Base-by-base conservation (phyloP, 2,329 filamentous ascomycete genomes). In the Pestalotiopsis sp. region DNA sequence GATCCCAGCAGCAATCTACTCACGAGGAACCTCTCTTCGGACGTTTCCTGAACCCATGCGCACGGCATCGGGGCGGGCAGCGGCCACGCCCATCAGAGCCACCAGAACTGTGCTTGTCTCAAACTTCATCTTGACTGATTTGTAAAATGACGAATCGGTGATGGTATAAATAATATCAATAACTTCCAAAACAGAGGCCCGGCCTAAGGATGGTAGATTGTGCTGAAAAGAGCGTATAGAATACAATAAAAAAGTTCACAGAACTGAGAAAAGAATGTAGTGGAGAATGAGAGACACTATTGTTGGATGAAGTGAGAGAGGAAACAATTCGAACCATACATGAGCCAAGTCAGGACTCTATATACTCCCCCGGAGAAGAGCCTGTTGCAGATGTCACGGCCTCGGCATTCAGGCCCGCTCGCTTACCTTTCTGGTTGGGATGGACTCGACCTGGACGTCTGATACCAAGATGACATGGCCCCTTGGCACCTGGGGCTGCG, bases 1-100 rank as follows among this genome's bases (percentile, higher is more conserved):
- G 41, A 49, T 63, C 45, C 38, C n/a, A 27, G 14, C 20, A 17
- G 2, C 14, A 64, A 23, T 27, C 23, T 20, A 74, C 76, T 72
- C 71, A 78, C 76, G 77, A 72, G 77, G 77, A 67, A 79, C 77
- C 71, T 78, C 77, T 63, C 77, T 74, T 59, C 75, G 73, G 58
- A 74, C 72, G 45, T 56, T 58, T 62, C 69, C 60, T 58, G 61
- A 41, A 25, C 31, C 14, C n/a, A 27, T 36, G 52, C 61, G 71
- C 39, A 77, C 71, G 57, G 76, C 76, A 67, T 78, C 76, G 25
- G 77, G 76, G 68, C 77, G 77, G 69, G 77, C 77, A 31, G 76
- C 68, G 17, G 73, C 77, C 73, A 75, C 74, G 65, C 77, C 74
- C 72, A 77, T 59, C 70, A 78, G 69, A 68, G 74, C 73, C 72